Evolutionary conservation across 176 grass and related monocot species (phyloP).

Genomic region (Themeda triandra): DNA sequence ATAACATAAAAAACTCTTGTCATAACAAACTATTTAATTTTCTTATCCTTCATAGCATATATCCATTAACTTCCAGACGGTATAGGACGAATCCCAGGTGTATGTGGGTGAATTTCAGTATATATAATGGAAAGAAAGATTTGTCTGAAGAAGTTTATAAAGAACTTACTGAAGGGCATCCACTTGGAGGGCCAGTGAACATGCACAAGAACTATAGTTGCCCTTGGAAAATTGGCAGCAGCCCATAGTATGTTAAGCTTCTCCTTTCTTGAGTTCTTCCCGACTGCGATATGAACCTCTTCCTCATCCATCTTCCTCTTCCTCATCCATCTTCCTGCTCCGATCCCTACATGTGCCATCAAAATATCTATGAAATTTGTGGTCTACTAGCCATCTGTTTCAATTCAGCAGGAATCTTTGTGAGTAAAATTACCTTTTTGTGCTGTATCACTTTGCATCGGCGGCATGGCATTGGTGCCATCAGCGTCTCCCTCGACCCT

Average conservation of each 20-base stretch:
- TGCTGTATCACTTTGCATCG: neutral
- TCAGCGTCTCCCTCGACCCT: neutral
- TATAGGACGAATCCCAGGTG: no score
- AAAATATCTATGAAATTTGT: neutral
- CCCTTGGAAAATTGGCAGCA: conserved; percentile 34
- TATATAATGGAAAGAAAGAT: no score
- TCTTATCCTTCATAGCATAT: no score
- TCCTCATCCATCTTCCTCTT: conserved; percentile 28
- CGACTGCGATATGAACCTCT: conserved; percentile 32
- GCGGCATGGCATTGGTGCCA: neutral
- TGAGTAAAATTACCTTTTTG: conserved; percentile 5
- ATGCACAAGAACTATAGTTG: conserved; percentile 39
- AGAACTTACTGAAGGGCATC: conserved; percentile 55
- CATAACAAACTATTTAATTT: no score
- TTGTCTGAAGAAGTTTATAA: neutral
- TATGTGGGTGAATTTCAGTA: no score
- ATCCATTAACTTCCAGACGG: no score
- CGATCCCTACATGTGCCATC: neutral
- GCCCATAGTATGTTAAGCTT: conserved; percentile 42
- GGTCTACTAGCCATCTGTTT: neutral
- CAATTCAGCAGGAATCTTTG: neutral
- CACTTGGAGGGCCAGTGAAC: conserved; percentile 55
- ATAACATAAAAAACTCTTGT: no score
- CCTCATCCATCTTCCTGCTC: conserved; percentile 23
- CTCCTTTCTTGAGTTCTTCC: conserved; percentile 38